Conservation (phyloP, 352 stramenopile genomes). For the Phytopythium montanum region DNA sequence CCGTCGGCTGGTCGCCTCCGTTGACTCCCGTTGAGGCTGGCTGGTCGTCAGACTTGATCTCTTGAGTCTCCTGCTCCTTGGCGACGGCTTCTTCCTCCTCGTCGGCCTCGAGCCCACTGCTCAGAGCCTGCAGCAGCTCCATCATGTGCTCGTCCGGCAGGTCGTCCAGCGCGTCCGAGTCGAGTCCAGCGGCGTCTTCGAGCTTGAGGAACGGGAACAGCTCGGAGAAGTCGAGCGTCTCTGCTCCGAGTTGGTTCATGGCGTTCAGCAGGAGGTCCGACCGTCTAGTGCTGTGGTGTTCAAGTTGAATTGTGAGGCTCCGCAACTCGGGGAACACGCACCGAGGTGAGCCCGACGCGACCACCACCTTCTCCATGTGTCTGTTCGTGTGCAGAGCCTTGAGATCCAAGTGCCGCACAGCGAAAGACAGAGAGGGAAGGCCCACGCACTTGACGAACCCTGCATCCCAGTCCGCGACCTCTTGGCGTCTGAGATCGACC, state of each 20-base stretch:
- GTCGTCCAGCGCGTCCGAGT: neutral
- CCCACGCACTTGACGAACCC: neutral
- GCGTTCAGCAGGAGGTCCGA: neutral
- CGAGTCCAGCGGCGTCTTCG: neutral
- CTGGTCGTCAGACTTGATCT: neutral
- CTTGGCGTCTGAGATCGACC: neutral
- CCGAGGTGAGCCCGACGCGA: neutral
- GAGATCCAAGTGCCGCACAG: neutral
- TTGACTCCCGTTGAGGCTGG: no score
- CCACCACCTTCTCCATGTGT: neutral
- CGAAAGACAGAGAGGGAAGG: neutral
- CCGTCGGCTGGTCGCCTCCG: neutral
- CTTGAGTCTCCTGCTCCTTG: neutral
- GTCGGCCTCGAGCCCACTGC: neutral
- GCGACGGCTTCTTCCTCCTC: neutral
- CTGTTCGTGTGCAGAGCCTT: neutral
- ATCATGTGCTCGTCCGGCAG: conserved; percentile 2
- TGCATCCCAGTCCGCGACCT: neutral
- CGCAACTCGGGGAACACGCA: neutral
- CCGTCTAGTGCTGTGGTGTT: no score
- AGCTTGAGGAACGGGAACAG: conserved; percentile 4
- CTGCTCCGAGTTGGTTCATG: neutral
- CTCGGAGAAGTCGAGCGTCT: conserved; percentile 2
- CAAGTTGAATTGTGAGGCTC: neutral
- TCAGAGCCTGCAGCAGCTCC: conserved; percentile 1